Base-by-base conservation (phyloP, 352 stramenopile species). In the Saprolegnia parasitica region DNA sequence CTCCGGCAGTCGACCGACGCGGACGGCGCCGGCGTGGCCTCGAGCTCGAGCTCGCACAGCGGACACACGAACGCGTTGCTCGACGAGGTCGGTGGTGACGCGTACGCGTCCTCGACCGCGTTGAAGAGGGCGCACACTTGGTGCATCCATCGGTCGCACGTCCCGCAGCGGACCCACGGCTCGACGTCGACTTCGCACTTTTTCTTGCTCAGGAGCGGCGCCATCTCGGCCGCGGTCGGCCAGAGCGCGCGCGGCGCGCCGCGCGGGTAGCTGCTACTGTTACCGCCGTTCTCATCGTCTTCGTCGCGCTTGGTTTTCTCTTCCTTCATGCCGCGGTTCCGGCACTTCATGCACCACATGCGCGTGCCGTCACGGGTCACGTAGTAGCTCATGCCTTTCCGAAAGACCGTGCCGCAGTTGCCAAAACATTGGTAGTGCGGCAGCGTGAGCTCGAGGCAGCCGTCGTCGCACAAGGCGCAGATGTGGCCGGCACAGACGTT, bases 41-140 rank as follows among this genome's bases (percentile, higher is more conserved):
- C 75, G 65, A 75, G 83, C 50, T 67, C 39, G n/a, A 63, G 32
- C 20, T 77, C 75, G 72, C 86, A 95, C 13, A 90, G 72, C 20
- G 86, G 84, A 72, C 86, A 95, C 11, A 82, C 74, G 67, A 89
- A 95, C 11, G 75, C 67, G 66, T 82, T 71, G 46, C 74, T 65
- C 10, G 65, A 56, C 73, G 26, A 76, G 60, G 23, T 49, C 3
- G 42, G 42, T 8, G 11, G 29, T 35, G 29, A 35, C 0, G 68
- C 55, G 62, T 95, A 95, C 16, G 78, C 77, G 13, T 77, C 80
- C 4, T 81, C 73, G 13, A 89, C 79, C 9, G 85, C 78, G 68
- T 98, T 98, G 78, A 96, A 97, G 29, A 98, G 80, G 2, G 83
- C 93, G 77, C 96, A 98, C 8, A 98, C 81, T 71, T 97, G 82